Evolutionary conservation across 108 stramenopile species (phyloP).

Genomic region (Nitzschia sp.): DNA sequence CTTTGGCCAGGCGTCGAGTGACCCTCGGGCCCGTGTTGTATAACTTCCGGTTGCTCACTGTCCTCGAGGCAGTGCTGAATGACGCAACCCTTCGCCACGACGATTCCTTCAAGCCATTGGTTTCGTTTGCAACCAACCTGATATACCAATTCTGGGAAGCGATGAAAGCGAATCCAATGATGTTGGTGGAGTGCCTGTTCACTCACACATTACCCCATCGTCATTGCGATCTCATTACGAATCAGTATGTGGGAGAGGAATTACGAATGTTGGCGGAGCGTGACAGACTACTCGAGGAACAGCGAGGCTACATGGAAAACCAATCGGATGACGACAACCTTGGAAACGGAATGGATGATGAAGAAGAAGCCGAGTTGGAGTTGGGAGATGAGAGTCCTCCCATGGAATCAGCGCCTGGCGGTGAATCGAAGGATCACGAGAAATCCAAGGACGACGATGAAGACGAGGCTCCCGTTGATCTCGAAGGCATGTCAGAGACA

Average conservation of each 20-base stretch:
- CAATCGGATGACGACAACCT: neutral
- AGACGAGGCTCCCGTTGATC: too few relatives aligned
- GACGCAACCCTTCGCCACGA: conserved; percentile 50
- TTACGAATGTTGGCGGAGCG: conserved; percentile 82
- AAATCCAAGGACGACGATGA: too few relatives aligned
- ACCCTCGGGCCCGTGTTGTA: conserved; percentile 86
- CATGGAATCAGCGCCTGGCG: too few relatives aligned
- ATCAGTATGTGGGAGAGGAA: conserved; percentile 81
- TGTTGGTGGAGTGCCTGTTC: conserved; percentile 82
- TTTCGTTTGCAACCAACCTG: conserved; percentile 60
- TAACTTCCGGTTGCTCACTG: conserved; percentile 69
- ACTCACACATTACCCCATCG: conserved; percentile 64
- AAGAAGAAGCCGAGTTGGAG: too few relatives aligned
- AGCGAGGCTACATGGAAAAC: conserved; percentile 13
- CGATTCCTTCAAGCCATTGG: conserved; percentile 43
- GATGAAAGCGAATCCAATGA: conserved; percentile 68
- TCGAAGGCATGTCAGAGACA: too few relatives aligned
- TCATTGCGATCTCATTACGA: conserved; percentile 69
- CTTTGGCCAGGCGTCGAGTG: conserved; percentile 47
- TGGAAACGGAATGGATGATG: too few relatives aligned
- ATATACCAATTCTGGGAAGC: conserved; percentile 69
- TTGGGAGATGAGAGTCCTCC: too few relatives aligned
- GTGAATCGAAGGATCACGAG: too few relatives aligned
- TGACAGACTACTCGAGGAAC: conserved; percentile 64
- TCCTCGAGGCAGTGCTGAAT: conserved; percentile 70